Percentiles rank a stretch among this genome's conserved stretches.
These are phyloP conservation scores for Fusarium sambucinum DNA, from an alignment of 2,329 filamentous ascomycete species.

Conservation along the genomic window DNA sequence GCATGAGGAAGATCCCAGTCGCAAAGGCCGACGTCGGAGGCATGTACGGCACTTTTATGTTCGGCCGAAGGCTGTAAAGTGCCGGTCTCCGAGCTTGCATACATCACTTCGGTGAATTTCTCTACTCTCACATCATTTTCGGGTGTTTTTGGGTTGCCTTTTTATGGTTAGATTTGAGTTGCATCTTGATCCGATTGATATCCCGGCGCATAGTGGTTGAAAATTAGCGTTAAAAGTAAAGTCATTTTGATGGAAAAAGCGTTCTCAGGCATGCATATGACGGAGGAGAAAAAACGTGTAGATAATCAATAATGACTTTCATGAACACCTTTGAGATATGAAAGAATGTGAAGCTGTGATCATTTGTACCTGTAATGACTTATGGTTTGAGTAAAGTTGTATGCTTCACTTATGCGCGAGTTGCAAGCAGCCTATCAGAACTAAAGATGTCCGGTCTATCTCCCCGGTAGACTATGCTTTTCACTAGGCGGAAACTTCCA, in stretches of 20 bases:
- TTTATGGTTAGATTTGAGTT: slow-evolving; percentile 29
- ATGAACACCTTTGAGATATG: slow-evolving; percentile 14
- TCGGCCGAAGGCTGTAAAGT: slow-evolving; percentile 68
- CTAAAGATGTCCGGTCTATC: slow-evolving; percentile 1
- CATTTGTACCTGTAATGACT: background rate
- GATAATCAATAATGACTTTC: slow-evolving; percentile 44
- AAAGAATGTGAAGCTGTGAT: background rate
- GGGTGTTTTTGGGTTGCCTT: slow-evolving; percentile 25
- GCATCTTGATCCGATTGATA: slow-evolving; percentile 47
- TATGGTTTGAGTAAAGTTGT: background rate
- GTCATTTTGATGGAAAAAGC: slow-evolving; percentile 46
- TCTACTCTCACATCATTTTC: slow-evolving; percentile 44
- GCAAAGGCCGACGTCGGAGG: slow-evolving; percentile 91
- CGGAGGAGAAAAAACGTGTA: slow-evolving; percentile 38
- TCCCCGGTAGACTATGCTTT: slow-evolving; percentile 7
- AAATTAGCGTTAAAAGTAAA: slow-evolving; percentile 49
- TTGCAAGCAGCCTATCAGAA: slow-evolving; percentile 21
- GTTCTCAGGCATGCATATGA: slow-evolving; percentile 42
- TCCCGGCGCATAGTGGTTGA: slow-evolving; percentile 44
- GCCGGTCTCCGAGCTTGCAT: slow-evolving; percentile 51
- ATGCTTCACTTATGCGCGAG: background rate
- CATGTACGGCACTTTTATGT: slow-evolving; percentile 84
- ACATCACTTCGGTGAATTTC: slow-evolving; percentile 36
- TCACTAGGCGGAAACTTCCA: slow-evolving; percentile 5
- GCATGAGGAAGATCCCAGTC: slow-evolving; percentile 92